Base-by-base conservation (phyloP, 2,329 filamentous ascomycete species). In the Ceratocystiopsis brevicomis region DNA sequence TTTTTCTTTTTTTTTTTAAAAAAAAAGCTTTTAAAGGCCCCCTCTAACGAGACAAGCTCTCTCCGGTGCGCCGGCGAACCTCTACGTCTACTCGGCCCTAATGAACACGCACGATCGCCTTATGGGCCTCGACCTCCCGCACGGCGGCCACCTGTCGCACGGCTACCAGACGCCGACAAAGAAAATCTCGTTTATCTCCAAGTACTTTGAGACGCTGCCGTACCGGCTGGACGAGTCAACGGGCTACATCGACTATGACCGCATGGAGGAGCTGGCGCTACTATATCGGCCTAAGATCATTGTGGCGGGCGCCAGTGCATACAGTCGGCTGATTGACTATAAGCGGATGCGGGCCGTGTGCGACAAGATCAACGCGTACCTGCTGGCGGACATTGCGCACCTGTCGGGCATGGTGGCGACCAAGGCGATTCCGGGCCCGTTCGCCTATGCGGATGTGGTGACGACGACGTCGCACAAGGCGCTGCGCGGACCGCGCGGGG, bases 391-490 rank as follows among this genome's bases (percentile, higher is more conserved):
- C 57, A 95, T 98, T 77, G 90, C 90, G 43, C 90, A 98, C 58
- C 92, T 98, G 52, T 96, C 88, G 11, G 90, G 90, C 51, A 68
- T 98, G 49, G 77, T 98, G 42, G 87, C 90, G 38, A 88, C 85
- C 53, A 86, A 86, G 56, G 87, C 94, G 44, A 76, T 95, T 51
- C 85, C 86, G 38, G 81, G 82, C 47, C 90, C 90, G 41, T 98
- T 96, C 63, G 73, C 74, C 51, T 79, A 81, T 61, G 82, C 86
- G 51, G 90, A 98, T 59, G 80, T 98, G 47, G 90, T 98, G 51
- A 98, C 90, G 40, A 98, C 90, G 18, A 98, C 90, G 35, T 95
- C 85, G 49, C 90, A 98, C 73, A 98, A 98, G 70, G 93, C 85
- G 47, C 74, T 98, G 50, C 82, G 90, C 58, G 90, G 90, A 35